Percentiles rank a stretch among this genome's conserved stretches.
Conservation (phyloP, 2,329 filamentous ascomycete genomes). For the Fusarium aywerte region DNA sequence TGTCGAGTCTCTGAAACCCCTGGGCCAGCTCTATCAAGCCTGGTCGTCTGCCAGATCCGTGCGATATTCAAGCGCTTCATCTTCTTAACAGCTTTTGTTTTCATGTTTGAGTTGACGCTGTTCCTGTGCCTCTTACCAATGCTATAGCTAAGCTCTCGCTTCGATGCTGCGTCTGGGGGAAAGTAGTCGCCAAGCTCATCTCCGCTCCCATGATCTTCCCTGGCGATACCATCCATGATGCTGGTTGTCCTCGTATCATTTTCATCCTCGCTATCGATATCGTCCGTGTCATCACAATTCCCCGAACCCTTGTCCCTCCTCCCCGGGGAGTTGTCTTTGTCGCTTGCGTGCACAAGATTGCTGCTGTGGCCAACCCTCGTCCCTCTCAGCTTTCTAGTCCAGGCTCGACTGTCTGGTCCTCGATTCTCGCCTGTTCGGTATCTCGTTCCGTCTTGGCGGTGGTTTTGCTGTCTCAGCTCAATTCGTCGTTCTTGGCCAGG, state of each 20-base stretch:
- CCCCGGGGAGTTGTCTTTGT: slow-evolving; percentile 13
- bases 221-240: slow-evolving; percentile 14
- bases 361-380: slow-evolving; percentile 4
- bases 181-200: slow-evolving; percentile 37
- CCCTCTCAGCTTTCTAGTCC: slow-evolving; percentile 22
- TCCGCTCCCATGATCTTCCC: slow-evolving; percentile 29
- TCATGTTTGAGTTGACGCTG: not conserved
- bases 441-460: slow-evolving; percentile 9
- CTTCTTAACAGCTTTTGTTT: slow-evolving; percentile 14
- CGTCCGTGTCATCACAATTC: slow-evolving; percentile 16
- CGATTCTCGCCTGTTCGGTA: slow-evolving; percentile 18
- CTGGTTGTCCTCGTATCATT: slow-evolving; percentile 30
- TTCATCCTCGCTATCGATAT: slow-evolving; percentile 13
- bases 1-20: slow-evolving; percentile 16
- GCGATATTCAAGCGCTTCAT: slow-evolving; percentile 33
- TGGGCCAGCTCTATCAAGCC: slow-evolving; percentile 19
- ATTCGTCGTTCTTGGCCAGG: slow-evolving; percentile 28
- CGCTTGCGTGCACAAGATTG: not conserved
- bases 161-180: not conserved
- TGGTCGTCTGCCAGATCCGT: slow-evolving; percentile 18
- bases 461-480: slow-evolving; percentile 10
- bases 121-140: not conserved
- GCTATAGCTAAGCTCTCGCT: not conserved
- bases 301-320: slow-evolving; percentile 24
- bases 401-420: slow-evolving; percentile 22